These are phyloP conservation scores for Trametes coccinea DNA, from an alignment of 768 basidiomycete species.

Conservation along the genomic window DNA sequence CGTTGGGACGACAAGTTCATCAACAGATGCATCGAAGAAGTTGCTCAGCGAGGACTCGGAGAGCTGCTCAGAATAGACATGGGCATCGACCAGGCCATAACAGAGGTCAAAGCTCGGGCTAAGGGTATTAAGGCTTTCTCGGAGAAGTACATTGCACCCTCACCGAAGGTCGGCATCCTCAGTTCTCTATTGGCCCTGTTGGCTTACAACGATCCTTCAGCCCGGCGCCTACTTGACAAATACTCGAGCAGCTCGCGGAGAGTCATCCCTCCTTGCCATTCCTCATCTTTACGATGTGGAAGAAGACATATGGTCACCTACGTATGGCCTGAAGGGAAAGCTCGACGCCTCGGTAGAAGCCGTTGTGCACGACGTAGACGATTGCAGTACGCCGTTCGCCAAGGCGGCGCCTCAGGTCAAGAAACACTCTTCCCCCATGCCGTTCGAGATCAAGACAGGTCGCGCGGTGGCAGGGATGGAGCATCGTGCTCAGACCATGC, in stretches of 20 bases:
- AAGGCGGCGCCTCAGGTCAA: constrained; percentile 23
- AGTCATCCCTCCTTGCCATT: constrained; percentile 66
- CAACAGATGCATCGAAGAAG: constrained; percentile 57
- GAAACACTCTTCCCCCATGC: constrained; percentile 47
- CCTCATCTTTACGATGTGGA: constrained; percentile 81
- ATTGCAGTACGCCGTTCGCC: constrained; percentile 27
- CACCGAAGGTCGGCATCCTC: constrained; percentile 56
- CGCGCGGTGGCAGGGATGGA: constrained; percentile 75
- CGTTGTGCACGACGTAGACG: constrained; percentile 45
- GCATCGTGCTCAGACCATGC: constrained; percentile 96
- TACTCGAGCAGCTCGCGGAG: constrained; percentile 52
- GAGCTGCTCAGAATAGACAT: constrained; percentile 64
- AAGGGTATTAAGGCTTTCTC: constrained; percentile 66
- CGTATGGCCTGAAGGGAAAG: constrained; percentile 94
- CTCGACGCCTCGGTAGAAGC: constrained; percentile 86
- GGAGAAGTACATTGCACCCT: constrained; percentile 60
- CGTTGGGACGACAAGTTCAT: constrained; percentile 68
- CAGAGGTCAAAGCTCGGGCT: constrained; percentile 62
- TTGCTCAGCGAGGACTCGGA: constrained; percentile 52
- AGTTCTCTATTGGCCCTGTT: neutral
- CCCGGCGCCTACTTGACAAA: constrained; percentile 65
- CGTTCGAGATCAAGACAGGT: constrained; percentile 97
- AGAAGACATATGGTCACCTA: constrained; percentile 97
- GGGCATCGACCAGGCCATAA: constrained; percentile 60
- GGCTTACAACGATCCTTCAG: constrained; percentile 36